Percentiles rank a stretch among this genome's conserved stretches.
Conservation (phyloP, 2,329 filamentous ascomycete genomes). For the Venturia carpophila region DNA sequence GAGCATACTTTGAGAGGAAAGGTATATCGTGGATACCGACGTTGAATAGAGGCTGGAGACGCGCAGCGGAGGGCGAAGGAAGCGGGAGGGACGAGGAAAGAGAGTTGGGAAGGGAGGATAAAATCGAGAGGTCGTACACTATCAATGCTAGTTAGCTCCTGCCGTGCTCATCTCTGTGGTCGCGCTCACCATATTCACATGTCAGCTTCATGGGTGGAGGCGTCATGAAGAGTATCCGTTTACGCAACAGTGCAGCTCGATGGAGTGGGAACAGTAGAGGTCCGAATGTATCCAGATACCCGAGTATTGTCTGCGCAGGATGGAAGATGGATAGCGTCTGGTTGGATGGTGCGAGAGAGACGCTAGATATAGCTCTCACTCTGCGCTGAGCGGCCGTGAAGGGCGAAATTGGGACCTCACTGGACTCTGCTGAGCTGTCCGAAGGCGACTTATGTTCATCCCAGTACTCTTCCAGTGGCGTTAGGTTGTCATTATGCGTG, state of each 20-base stretch:
- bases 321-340: constrained; percentile 70
- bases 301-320: constrained; percentile 74
- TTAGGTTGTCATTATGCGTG: constrained; percentile 53
- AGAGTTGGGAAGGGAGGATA: constrained; percentile 77
- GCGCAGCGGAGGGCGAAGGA: constrained; percentile 50
- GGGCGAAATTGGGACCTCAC: constrained; percentile 14
- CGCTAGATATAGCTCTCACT: constrained; percentile 40
- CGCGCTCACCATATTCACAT: constrained; percentile 76
- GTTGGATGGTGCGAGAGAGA: constrained; percentile 50
- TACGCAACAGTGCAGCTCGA: constrained; percentile 74
- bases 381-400: constrained; percentile 23
- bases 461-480: constrained; percentile 75
- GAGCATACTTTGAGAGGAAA: constrained; percentile 1
- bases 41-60: constrained; percentile 79
- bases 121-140: constrained; percentile 92
- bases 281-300: constrained; percentile 74
- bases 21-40: constrained; percentile 85
- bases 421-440: constrained; percentile 12
- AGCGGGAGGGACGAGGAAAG: constrained; percentile 61
- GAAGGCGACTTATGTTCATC: constrained; percentile 35
- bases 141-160: constrained; percentile 15
- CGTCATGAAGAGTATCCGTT: constrained; percentile 79
- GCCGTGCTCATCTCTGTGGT: neutral
- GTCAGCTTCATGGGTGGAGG: constrained; percentile 76
- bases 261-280: constrained; percentile 89